Base-by-base conservation (phyloP, 2,329 filamentous ascomycete species). In the Aspergillus quadricinctus region DNA sequence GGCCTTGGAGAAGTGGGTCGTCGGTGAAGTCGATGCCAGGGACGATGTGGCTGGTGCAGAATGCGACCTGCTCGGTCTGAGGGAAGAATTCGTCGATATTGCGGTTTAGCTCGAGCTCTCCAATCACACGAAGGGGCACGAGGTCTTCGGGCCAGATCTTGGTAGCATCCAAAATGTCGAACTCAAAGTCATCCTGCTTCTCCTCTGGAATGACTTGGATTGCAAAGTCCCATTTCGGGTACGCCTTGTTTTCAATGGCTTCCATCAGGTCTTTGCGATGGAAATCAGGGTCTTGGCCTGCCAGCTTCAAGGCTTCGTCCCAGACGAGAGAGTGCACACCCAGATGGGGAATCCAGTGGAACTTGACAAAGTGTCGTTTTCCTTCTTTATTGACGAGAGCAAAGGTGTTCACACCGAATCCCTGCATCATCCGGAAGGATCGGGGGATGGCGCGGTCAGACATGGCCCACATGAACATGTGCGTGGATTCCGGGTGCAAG, bases 121-220 rank as follows among this genome's bases (percentile, higher is more conserved):
- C 90, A 55, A 95, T 89, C 67, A 90, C 90, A 7, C 87, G 82
- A 21, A 93, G 80, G 0, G 90, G 90, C 0, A 92, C 78, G 0
- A 86, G 74, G 11, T 93, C 88, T 68, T 94, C 88, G 0, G 90
- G 90, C 89, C 90, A 94, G 27, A 93, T 73, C 76, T 95, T 94
- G 40, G 90, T 95, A 0, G 90, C 87, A 63, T 95, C 90, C 1
- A 95, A 82, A 29, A 93, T 87, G 65, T 94, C 90, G 58, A 94
- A 93, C 6, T 93, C 90, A 58, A 93, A 95, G 17, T 89, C 83
- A 59, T 93, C 80, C 68, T 90, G 83, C 50, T 86, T 81, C 8
- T 80, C 80, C 61, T 93, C 89, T 0, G 87, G 83, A 23, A 94
- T 82, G 3, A 86, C 80, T 67, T 95, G 90, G n/a, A 95, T 86